Evolutionary conservation across 2,329 filamentous ascomycete genomes (phyloP).

Genomic region (Fusarium incarnatum): DNA sequence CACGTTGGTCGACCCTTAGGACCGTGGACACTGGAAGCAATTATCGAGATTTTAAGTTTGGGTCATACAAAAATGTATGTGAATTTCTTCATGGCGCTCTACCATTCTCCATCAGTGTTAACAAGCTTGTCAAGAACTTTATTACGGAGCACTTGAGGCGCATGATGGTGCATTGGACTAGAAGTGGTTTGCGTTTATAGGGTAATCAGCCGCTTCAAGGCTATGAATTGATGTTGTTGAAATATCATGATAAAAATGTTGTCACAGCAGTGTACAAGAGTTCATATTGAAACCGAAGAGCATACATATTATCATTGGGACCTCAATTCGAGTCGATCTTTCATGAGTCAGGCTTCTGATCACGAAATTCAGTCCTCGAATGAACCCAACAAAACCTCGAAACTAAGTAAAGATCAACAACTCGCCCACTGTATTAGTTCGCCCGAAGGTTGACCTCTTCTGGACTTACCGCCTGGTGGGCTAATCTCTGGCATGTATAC

Average conservation of each 20-base stretch:
- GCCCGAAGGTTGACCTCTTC: neutral
- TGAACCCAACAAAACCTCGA: neutral
- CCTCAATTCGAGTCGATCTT: neutral
- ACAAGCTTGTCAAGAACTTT: constrained; percentile 40
- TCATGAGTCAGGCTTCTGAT: neutral
- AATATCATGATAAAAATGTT: neutral
- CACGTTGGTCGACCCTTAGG: constrained; percentile 36
- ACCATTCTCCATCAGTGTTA: constrained; percentile 44
- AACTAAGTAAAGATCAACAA: neutral
- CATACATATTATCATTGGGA: neutral
- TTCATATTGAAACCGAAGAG: neutral
- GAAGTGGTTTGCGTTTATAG: constrained; percentile 23
- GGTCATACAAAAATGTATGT: constrained; percentile 49
- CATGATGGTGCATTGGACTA: constrained; percentile 29
- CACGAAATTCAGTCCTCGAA: neutral
- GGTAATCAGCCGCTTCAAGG: constrained; percentile 21
- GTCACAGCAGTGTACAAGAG: neutral
- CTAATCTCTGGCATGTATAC: neutral
- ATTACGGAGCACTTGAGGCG: constrained; percentile 36
- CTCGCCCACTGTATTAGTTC: neutral
- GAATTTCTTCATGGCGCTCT: constrained; percentile 43
- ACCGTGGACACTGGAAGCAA: constrained; percentile 26
- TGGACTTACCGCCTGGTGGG: neutral
- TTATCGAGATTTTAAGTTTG: constrained; percentile 42
- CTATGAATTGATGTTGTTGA: constrained; percentile 29